These are phyloP conservation scores for Chrysopogon serrulatus DNA, from an alignment of 176 grass and related monocot species.

Conservation along the genomic window DNA sequence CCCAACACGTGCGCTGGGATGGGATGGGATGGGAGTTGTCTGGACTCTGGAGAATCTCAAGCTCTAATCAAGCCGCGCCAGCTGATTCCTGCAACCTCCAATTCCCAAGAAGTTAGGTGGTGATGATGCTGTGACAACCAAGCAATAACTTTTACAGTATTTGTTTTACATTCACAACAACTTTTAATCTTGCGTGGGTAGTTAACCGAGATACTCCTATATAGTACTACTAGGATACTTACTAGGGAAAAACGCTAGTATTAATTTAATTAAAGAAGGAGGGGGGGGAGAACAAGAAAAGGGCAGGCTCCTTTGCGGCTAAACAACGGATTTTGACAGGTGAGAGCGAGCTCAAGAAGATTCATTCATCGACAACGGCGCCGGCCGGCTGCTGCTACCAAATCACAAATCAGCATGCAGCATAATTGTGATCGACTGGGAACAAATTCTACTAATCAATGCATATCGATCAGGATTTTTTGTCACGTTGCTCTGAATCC, in stretches of 20 bases:
- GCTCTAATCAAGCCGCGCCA: neutral
- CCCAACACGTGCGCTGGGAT: too few species aligned
- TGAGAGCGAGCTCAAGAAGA: neutral
- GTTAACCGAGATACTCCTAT: neutral
- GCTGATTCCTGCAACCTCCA: slow-evolving; percentile 6
- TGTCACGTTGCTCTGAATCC: neutral
- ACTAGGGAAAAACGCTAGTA: too few species aligned
- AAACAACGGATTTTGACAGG: neutral
- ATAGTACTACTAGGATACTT: neutral
- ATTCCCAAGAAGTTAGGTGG: neutral
- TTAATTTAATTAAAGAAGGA: too few species aligned
- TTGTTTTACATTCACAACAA: slow-evolving; percentile 25
- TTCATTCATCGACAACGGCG: neutral
- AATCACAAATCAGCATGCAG: neutral
- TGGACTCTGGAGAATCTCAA: neutral
- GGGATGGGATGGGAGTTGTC: neutral
- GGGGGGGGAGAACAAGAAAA: neutral
- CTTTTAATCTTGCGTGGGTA: neutral
- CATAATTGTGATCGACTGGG: neutral
- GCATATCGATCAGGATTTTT: neutral
- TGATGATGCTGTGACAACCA: slow-evolving; percentile 13
- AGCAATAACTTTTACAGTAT: neutral
- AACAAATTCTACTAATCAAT: neutral
- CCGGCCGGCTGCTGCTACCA: neutral
- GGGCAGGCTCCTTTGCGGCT: neutral